Conservation (phyloP, 2,329 filamentous ascomycete genomes). For the Aspergillus brunneoviolaceus region DNA sequence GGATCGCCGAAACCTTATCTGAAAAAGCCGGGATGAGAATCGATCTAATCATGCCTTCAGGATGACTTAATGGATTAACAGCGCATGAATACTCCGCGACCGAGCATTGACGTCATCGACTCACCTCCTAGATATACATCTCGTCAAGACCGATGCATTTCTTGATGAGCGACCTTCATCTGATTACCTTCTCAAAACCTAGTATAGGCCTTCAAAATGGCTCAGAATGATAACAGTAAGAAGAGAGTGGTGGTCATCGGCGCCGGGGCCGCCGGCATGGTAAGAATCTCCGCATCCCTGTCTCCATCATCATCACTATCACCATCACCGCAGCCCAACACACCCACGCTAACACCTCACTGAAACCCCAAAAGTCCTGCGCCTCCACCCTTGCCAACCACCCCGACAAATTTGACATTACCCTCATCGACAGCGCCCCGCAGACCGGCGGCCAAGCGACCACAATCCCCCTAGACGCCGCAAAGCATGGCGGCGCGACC, state of each 20-base stretch:
- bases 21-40: neutral
- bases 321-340: neutral
- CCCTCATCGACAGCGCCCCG: constrained; percentile 58
- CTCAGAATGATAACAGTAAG: constrained; percentile 30
- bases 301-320: neutral
- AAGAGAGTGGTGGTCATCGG: constrained; percentile 61
- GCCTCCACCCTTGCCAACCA: constrained; percentile 66
- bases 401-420: constrained; percentile 64
- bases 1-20: neutral
- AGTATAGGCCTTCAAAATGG: neutral
- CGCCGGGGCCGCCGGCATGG: constrained; percentile 63
- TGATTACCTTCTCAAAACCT: neutral
- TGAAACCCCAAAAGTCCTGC: constrained; percentile 51
- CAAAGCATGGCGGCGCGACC: constrained; percentile 53
- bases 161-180: too few relatives aligned
- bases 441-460: constrained; percentile 63
- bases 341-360: neutral
- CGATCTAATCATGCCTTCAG: neutral
- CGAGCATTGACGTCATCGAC: neutral
- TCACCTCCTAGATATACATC: neutral
- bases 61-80: neutral
- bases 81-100: neutral
- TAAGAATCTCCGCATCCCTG: constrained; percentile 24
- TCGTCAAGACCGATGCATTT: too few relatives aligned
- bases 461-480: constrained; percentile 56